Evolutionary conservation across 352 stramenopile species (phyloP).

Genomic region (Globisporangium parvum): DNA sequence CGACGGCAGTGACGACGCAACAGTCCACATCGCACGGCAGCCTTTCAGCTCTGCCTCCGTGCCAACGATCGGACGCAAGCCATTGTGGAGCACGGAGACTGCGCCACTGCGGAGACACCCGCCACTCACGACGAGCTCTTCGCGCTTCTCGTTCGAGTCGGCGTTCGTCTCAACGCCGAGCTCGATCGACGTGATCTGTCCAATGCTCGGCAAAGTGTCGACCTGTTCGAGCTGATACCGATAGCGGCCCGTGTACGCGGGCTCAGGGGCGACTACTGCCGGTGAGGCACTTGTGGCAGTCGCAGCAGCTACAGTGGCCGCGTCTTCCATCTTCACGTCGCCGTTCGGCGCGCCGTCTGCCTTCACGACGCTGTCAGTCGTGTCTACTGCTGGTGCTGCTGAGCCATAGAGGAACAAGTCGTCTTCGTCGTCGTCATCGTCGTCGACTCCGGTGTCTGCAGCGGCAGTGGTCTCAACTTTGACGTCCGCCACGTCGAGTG

Average conservation of each 20-base stretch:
- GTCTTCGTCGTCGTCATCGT: conserved; percentile 64
- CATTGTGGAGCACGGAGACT: conserved; percentile 75
- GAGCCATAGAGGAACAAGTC: conserved; percentile 76
- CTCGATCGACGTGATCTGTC: conserved; percentile 81
- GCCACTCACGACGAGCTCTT: conserved; percentile 76
- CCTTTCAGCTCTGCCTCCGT: conserved; percentile 77
- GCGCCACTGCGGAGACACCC: conserved; percentile 53
- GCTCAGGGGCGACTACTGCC: neutral
- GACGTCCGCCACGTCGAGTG: neutral
- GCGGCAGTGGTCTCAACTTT: conserved; percentile 7
- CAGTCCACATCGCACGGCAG: conserved; percentile 83
- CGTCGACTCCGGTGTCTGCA: conserved; percentile 10
- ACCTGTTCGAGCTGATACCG: conserved; percentile 56
- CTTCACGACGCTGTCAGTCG: conserved; percentile 7
- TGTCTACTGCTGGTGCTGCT: conserved; percentile 17
- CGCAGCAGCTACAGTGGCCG: neutral
- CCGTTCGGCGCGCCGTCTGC: conserved; percentile 5
- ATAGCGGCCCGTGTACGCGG: conserved; percentile 17
- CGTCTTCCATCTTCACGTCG: conserved; percentile 7
- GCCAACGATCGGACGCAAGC: conserved; percentile 75
- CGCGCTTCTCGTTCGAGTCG: conserved; percentile 70
- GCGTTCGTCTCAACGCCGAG: conserved; percentile 67
- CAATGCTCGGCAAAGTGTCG: conserved; percentile 64
- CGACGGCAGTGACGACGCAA: conserved; percentile 56
- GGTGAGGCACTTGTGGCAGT: neutral